A percentile compares a stretch with the other conserved stretches of the same genome.
phyloP scores from a whole-genome alignment of 2,329 filamentous ascomycete species.

The Microsporum audouinii region DNA sequence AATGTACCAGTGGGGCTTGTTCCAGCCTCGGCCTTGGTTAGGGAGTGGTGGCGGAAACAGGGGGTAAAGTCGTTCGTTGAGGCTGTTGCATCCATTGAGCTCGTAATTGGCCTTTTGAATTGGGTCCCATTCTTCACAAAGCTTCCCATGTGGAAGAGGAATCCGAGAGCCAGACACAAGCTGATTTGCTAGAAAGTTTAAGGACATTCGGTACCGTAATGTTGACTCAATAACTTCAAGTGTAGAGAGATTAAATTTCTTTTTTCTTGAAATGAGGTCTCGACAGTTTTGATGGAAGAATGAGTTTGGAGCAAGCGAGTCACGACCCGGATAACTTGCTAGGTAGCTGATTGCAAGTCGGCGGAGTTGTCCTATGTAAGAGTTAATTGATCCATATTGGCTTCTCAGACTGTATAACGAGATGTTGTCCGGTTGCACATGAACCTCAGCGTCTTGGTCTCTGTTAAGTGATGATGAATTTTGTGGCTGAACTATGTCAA shows the following conservation, averaged over 20 bases:
- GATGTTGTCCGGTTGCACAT: background rate
- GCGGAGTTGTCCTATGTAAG: background rate
- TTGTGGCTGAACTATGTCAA: background rate
- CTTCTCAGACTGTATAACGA: background rate
- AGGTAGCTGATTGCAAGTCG: constrained; percentile 1
- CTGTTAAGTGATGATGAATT: background rate
- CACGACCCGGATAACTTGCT: constrained; percentile 1
- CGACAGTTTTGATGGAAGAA: background rate
- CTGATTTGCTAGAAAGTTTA: background rate
- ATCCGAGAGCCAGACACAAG: background rate
- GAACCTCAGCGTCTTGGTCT: background rate
- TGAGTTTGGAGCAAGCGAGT: constrained; percentile 4
- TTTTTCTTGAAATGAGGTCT: background rate
- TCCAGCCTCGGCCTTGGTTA: background rate
- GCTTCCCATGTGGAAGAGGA: background rate
- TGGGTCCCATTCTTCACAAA: background rate
- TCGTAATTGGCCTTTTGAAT: background rate
- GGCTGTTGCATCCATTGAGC: background rate
- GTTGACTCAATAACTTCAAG: background rate
- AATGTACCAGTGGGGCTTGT: background rate
- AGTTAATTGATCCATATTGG: background rate
- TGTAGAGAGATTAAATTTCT: background rate
- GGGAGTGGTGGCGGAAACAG: background rate
- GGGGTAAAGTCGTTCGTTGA: background rate
- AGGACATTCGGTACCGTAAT: background rate